A percentile compares a stretch with the other conserved stretches of the same genome.
phyloP scores from a whole-genome alignment of 2,329 filamentous ascomycete species.

The Fusarium sp. region DNA sequence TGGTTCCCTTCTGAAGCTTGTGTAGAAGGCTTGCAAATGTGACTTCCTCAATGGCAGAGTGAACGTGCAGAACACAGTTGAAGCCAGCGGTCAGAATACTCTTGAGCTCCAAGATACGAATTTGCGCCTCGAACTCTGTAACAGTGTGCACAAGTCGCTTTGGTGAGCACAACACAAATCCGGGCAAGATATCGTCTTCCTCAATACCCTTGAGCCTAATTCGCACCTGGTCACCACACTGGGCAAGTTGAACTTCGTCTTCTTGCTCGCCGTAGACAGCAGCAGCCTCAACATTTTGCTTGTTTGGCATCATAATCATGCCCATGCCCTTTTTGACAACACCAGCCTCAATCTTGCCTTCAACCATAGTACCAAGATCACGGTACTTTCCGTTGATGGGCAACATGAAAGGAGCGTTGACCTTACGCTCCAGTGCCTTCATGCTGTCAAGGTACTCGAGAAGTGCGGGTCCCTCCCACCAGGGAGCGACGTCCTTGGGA shows the following conservation, averaged over 20 bases:
- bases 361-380: slow-evolving; percentile 96
- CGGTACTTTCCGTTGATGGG: slow-evolving; percentile 94
- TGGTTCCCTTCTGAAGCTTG: slow-evolving; percentile 94
- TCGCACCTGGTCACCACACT: slow-evolving; percentile 94
- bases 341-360: slow-evolving; percentile 96
- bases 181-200: slow-evolving; percentile 95
- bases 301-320: slow-evolving; percentile 96
- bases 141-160: slow-evolving; percentile 95
- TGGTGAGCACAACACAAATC: slow-evolving; percentile 95
- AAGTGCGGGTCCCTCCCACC: slow-evolving; percentile 90
- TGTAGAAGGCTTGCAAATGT: slow-evolving; percentile 90
- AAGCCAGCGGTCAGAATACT: slow-evolving; percentile 93
- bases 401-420: slow-evolving; percentile 99
- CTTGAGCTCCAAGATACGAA: slow-evolving; percentile 94
- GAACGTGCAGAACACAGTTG: slow-evolving; percentile 97
- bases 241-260: slow-evolving; percentile 84
- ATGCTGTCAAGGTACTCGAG: slow-evolving; percentile 96
- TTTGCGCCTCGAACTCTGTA: slow-evolving; percentile 91
- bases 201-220: slow-evolving; percentile 93
- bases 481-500: slow-evolving; percentile 78
- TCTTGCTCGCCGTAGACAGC: slow-evolving; percentile 96
- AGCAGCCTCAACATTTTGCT: slow-evolving; percentile 80
- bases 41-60: slow-evolving; percentile 97
- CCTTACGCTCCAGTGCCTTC: slow-evolving; percentile 91
- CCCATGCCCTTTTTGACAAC: slow-evolving; percentile 90